Evolutionary conservation across 192 early-diverging fungal genomes (phyloP), one percentile per base, ranked within the genome.

Genomic region (Chytriomyces sp.): DNA sequence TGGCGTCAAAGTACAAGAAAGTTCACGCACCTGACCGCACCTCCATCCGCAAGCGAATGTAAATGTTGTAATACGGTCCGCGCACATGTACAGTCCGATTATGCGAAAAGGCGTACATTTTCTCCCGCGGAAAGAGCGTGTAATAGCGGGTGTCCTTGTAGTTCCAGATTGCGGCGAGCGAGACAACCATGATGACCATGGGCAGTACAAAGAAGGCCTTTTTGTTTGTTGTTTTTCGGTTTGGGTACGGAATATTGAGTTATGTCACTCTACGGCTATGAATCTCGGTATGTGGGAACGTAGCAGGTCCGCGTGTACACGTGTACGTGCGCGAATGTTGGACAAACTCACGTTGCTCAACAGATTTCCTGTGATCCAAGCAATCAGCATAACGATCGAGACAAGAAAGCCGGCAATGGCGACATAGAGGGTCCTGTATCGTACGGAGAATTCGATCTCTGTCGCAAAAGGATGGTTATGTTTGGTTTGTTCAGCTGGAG

Each of bases 11-110:
- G 4, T 1, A 59, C 22, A 4, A 38, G 39, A 12, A 39, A 12
- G 14, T 6, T 62, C 8, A 55, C 63, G 10, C 6, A 75, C 74
- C 74, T 33, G 74, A 75, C 26, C 74, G 12, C 17, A 75, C 74
- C 53, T 75, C 74, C 4, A 64, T 25, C n/a, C 74, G 32, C 31
- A 75, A 34, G 22, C 74, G 64, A 19, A 75, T 69, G 39, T 75
- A 75, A 36, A 75, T 75, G 38, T 75, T 75, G 61, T 75, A 69
- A 59, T 68, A 75, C 36, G 68, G 64, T 32, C 74, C 74, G 4
- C 65, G 64, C 1, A 75, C 44, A 59, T 66, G 64, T 0, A 69
- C 65, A 0, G 53, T 75, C 34, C 49, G 39, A 36, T 75, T 75
- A 33, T 68, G 74, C 7, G 54, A 31, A 58, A 75, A 75, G 19